phyloP scores from a whole-genome alignment of 768 basidiomycete species.

The Mycena capillaripes region DNA sequence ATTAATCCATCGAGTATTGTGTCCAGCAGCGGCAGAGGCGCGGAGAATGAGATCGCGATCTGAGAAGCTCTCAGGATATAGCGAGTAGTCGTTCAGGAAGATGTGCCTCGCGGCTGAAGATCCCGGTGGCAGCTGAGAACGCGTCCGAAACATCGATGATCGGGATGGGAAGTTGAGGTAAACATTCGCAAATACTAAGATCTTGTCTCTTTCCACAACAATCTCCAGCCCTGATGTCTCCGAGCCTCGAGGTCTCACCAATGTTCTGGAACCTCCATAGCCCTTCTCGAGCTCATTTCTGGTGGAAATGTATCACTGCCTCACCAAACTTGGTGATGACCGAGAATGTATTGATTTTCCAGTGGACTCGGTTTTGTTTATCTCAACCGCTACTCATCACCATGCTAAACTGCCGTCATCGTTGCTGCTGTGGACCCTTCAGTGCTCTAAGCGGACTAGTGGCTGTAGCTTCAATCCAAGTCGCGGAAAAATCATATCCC shows the following conservation, averaged over 20 bases:
- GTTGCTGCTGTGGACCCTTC: background rate
- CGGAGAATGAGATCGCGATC: slow-evolving; percentile 14
- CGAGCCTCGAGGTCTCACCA: no score
- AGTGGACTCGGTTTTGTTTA: no score
- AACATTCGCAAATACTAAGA: background rate
- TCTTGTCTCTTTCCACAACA: no score
- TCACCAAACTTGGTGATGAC: no score
- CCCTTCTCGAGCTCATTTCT: no score
- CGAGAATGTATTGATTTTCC: no score
- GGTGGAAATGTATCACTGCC: no score
- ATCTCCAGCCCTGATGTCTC: no score
- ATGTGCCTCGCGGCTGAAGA: slow-evolving; percentile 17
- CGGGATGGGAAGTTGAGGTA: background rate
- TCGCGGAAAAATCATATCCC: no score
- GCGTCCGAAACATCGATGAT: slow-evolving; percentile 34
- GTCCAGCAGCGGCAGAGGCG: slow-evolving; percentile 10
- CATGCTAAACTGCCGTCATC: background rate
- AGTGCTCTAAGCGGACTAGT: background rate
- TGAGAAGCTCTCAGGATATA: slow-evolving; percentile 2
- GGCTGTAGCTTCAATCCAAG: no score
- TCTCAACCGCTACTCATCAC: no score
- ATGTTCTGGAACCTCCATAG: no score
- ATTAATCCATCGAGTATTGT: slow-evolving; percentile 21
- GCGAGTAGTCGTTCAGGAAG: slow-evolving; percentile 23
- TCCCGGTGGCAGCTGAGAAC: slow-evolving; percentile 22